Evolutionary conservation across 306 rosid genomes (phyloP).

Genomic region (Castanospermum australe): DNA sequence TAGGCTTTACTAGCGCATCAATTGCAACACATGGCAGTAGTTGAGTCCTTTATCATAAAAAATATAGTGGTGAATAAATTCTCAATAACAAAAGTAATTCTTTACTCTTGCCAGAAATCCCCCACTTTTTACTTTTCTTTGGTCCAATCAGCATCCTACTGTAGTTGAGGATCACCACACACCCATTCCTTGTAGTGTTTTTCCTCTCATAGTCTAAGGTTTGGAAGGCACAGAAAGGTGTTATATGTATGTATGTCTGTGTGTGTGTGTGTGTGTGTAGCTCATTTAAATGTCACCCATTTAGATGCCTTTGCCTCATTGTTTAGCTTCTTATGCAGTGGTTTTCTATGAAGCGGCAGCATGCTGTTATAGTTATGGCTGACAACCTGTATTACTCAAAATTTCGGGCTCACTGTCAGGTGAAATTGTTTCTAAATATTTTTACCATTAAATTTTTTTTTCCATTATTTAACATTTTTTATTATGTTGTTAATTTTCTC

Average conservation of each 20-base stretch:
- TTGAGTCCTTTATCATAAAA: not conserved
- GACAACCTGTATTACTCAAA: constrained; percentile 82
- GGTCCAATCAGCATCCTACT: not conserved
- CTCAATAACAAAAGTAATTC: not conserved
- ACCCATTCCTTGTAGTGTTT: not conserved
- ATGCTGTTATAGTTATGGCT: constrained; percentile 77
- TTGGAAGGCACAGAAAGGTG: not conserved
- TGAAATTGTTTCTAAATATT: constrained; percentile 17
- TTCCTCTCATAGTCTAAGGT: not conserved
- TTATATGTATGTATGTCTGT: too few relatives aligned
- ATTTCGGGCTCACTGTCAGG: constrained; percentile 86
- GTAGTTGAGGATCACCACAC: not conserved
- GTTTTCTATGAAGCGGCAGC: constrained; percentile 91
- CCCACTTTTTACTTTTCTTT: not conserved
- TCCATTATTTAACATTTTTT: not conserved
- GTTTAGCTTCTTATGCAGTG: constrained; percentile 59
- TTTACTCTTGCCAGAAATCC: constrained; percentile 5
- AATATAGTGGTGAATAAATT: constrained; percentile 12
- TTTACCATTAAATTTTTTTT: not conserved
- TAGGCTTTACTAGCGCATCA: constrained; percentile 15
- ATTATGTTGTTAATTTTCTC: not conserved
- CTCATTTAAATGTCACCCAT: constrained; percentile 13
- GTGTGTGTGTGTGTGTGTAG: not conserved
- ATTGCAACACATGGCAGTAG: constrained; percentile 1
- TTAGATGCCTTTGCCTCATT: not conserved